These are phyloP conservation scores for Fraxinus floribunda DNA, from an alignment of 305 asterid species.

Conservation along the genomic window DNA sequence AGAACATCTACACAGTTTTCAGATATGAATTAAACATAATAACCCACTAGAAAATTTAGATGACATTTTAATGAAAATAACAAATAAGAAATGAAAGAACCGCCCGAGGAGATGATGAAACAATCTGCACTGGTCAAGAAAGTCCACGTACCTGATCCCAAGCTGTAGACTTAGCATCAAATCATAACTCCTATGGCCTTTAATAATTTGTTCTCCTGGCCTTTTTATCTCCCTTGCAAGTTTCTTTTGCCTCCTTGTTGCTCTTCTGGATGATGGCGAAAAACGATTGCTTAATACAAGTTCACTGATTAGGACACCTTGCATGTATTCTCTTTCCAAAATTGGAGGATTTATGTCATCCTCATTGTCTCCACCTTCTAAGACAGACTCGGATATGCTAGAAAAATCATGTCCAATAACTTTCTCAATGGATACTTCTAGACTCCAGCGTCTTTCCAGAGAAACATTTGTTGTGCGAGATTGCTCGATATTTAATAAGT, in stretches of 20 bases:
- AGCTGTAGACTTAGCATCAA: slow-evolving; percentile 96
- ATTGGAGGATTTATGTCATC: slow-evolving; percentile 54
- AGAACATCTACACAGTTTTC: background rate
- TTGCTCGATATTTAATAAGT: slow-evolving; percentile 51
- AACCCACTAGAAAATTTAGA: background rate
- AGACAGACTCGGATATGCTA: slow-evolving; percentile 43
- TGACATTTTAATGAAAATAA: background rate
- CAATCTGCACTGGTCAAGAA: slow-evolving; percentile 2
- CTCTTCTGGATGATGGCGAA: slow-evolving; percentile 71
- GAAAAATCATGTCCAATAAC: slow-evolving; percentile 58
- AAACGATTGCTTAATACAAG: slow-evolving; percentile 60
- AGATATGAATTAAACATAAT: background rate
- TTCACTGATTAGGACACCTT: slow-evolving; percentile 90
- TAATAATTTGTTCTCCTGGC: slow-evolving; percentile 83
- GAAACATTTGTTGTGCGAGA: slow-evolving; percentile 57
- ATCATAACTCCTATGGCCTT: slow-evolving; percentile 98
- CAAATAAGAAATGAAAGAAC: background rate
- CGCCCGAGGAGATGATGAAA: background rate
- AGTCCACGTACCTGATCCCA: slow-evolving; percentile 75
- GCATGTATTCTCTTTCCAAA: slow-evolving; percentile 94
- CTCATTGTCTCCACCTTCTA: slow-evolving; percentile 48
- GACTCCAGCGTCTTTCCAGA: slow-evolving; percentile 89
- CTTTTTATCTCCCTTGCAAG: slow-evolving; percentile 73
- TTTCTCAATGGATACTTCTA: slow-evolving; percentile 88
- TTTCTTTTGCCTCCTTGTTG: slow-evolving; percentile 66